These are phyloP conservation scores for Adenanthera pavonina DNA, from an alignment of 306 rosid species.

Conservation along the genomic window DNA sequence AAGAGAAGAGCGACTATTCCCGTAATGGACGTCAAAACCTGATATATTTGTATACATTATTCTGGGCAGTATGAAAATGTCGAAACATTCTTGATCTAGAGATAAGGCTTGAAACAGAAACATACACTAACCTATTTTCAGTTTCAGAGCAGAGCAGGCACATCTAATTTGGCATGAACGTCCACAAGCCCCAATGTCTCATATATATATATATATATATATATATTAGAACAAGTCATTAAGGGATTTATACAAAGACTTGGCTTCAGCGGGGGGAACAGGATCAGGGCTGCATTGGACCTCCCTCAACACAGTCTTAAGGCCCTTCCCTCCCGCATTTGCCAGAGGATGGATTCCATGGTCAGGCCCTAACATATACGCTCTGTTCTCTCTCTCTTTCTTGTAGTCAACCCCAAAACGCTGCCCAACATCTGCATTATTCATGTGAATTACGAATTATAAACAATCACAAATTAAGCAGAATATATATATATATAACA, in stretches of 20 bases:
- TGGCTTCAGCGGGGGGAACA: slow-evolving; percentile 35
- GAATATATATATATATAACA: not conserved
- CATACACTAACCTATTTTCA: not conserved
- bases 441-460: not conserved
- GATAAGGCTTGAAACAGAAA: not conserved
- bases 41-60: not conserved
- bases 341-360: slow-evolving; percentile 80
- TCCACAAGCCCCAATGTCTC: not conserved
- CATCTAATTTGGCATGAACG: not conserved
- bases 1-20: not conserved
- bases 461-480: not conserved
- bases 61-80: not conserved
- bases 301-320: slow-evolving; percentile 68
- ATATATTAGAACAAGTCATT: not conserved
- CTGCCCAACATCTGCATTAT: slow-evolving; percentile 45
- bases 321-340: slow-evolving; percentile 71
- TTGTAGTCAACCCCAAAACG: slow-evolving; percentile 49
- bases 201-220: not conserved
- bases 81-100: not conserved
- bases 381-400: slow-evolving; percentile 65
- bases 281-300: slow-evolving; percentile 23
- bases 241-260: slow-evolving; percentile 51
- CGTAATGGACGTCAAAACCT: not conserved
- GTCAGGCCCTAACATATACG: slow-evolving; percentile 59
- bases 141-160: not conserved